Conservation (phyloP, 192 early-diverging fungal genomes). For the Chytriomyces hyalinus region DNA sequence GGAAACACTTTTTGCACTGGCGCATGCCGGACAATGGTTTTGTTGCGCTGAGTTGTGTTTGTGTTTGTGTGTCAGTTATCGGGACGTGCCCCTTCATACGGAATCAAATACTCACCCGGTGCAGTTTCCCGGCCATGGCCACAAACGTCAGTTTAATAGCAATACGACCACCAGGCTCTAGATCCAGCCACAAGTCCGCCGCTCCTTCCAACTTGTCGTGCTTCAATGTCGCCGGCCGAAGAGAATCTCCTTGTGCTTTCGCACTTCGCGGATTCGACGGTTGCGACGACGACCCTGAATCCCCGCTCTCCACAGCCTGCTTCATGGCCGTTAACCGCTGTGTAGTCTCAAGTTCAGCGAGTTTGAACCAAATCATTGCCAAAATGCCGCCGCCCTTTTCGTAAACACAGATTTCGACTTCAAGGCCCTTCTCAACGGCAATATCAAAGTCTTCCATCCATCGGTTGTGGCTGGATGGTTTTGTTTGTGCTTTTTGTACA, state of each 20-base stretch:
- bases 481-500: slow-evolving; percentile 73
- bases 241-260: not conserved
- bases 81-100: not conserved
- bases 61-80: not conserved
- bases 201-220: not conserved
- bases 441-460: slow-evolving; percentile 90
- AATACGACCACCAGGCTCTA: slow-evolving; percentile 92
- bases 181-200: slow-evolving; percentile 82
- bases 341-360: slow-evolving; percentile 91
- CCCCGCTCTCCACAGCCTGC: not conserved
- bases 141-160: slow-evolving; percentile 80
- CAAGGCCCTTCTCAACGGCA: slow-evolving; percentile 85
- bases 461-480: slow-evolving; percentile 62
- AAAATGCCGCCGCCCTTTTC: slow-evolving; percentile 79
- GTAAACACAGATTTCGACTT: slow-evolving; percentile 89
- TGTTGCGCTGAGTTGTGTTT: slow-evolving; percentile 12
- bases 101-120: slow-evolving; percentile 3
- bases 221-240: not conserved
- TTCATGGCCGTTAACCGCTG: slow-evolving; percentile 41
- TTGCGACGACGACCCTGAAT: not conserved
- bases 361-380: slow-evolving; percentile 90
- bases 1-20: slow-evolving; percentile 85
- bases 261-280: not conserved
- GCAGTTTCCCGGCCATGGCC: slow-evolving; percentile 17
- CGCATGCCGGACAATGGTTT: slow-evolving; percentile 54